A percentile compares a stretch with the other conserved stretches of the same genome.
Conservation (phyloP, 2,329 filamentous ascomycete genomes). For the Tolypocladium tundrense region DNA sequence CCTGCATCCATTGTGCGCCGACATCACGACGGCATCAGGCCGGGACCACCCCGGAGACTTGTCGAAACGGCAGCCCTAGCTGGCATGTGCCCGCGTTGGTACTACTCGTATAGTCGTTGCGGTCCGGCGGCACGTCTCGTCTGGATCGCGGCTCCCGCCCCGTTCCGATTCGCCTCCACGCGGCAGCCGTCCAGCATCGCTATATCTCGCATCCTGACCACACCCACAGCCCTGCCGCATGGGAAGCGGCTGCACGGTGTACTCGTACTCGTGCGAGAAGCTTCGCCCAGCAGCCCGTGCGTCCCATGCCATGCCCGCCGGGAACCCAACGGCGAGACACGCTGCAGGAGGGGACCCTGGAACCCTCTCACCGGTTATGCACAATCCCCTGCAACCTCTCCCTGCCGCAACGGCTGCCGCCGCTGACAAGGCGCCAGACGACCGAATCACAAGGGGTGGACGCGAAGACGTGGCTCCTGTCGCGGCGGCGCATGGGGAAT, state of each 20-base stretch:
- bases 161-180: neutral
- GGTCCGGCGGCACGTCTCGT: neutral
- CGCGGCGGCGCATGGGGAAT: neutral
- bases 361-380: neutral
- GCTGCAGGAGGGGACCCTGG: neutral
- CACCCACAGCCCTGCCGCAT: neutral
- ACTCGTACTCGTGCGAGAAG: no score
- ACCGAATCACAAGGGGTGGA: neutral
- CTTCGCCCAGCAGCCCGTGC: neutral
- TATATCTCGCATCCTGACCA: neutral
- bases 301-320: neutral
- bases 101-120: no score
- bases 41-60: neutral
- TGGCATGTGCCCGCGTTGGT: no score
- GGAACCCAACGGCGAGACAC: neutral
- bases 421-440: neutral
- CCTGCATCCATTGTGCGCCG: neutral
- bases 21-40: neutral
- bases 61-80: neutral
- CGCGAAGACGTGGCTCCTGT: slow-evolving; percentile 1
- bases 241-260: no score
- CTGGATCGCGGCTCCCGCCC: neutral
- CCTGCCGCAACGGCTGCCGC: neutral
- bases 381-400: neutral
- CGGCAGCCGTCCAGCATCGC: neutral